Conservation (phyloP, 371 early-diverging fungal genomes). For the Mortierella sp. region DNA sequence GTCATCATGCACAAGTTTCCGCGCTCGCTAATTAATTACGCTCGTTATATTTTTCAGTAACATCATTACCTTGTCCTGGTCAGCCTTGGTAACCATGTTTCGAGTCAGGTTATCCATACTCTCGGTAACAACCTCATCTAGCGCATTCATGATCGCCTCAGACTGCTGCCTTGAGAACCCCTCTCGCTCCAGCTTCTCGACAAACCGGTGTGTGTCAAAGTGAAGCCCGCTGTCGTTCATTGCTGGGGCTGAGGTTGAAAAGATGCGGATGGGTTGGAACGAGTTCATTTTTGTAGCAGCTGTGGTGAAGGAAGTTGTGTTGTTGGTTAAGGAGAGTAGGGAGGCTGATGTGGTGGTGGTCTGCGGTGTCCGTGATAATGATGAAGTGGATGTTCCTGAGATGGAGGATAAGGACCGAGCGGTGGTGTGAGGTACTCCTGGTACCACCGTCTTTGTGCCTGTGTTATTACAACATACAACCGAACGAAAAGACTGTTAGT, state of each 20-base stretch:
- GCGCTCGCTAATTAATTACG: too few species aligned
- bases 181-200: constrained; percentile 78
- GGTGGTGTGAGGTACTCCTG: background rate
- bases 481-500: background rate
- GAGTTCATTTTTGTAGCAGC: too few species aligned
- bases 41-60: background rate
- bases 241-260: constrained; percentile 27
- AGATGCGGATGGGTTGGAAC: constrained; percentile 23
- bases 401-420: background rate
- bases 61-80: constrained; percentile 82
- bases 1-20: too few species aligned
- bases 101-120: constrained; percentile 73
- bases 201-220: constrained; percentile 87
- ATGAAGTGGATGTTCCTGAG: background rate
- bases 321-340: background rate
- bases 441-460: background rate
- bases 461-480: background rate
- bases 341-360: background rate
- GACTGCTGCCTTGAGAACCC: constrained; percentile 83
- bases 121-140: constrained; percentile 82
- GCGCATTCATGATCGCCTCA: constrained; percentile 83
- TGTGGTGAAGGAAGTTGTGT: background rate
- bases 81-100: constrained; percentile 83
- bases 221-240: constrained; percentile 52
- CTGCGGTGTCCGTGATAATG: background rate